phyloP scores from a whole-genome alignment of 2,329 filamentous ascomycete species.

The Apiospora rasikravindrae region DNA sequence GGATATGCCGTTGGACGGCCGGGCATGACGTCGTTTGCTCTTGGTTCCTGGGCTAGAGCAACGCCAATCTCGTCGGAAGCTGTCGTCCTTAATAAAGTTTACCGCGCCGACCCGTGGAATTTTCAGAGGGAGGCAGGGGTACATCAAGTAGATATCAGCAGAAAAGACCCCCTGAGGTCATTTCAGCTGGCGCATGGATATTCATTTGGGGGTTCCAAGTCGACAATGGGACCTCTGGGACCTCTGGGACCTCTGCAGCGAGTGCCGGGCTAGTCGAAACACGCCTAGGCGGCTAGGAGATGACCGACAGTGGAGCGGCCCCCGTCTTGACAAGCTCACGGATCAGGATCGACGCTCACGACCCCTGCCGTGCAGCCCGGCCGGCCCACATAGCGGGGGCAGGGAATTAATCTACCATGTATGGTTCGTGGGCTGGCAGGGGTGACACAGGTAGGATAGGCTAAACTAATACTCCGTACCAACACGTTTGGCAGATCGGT shows the following conservation, averaged over 20 bases:
- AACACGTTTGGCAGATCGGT: background rate
- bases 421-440: background rate
- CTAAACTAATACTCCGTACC: background rate
- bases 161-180: background rate
- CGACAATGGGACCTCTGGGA: background rate
- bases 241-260: background rate
- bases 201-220: background rate
- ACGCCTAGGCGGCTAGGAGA: background rate
- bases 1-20: background rate
- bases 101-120: background rate
- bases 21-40: background rate
- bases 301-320: background rate
- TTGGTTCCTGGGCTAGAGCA: background rate
- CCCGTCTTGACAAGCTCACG: background rate
- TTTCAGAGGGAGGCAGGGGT: background rate
- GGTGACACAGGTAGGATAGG: background rate
- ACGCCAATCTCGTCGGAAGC: background rate
- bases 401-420: background rate
- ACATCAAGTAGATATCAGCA: too few species aligned
- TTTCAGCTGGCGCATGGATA: background rate
- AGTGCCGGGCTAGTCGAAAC: background rate
- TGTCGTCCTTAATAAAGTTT: background rate
- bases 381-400: background rate
- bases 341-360: background rate
- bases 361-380: background rate